Evolutionary conservation across 331 rosid species (phyloP).

Genomic region (Ulmus americana): DNA sequence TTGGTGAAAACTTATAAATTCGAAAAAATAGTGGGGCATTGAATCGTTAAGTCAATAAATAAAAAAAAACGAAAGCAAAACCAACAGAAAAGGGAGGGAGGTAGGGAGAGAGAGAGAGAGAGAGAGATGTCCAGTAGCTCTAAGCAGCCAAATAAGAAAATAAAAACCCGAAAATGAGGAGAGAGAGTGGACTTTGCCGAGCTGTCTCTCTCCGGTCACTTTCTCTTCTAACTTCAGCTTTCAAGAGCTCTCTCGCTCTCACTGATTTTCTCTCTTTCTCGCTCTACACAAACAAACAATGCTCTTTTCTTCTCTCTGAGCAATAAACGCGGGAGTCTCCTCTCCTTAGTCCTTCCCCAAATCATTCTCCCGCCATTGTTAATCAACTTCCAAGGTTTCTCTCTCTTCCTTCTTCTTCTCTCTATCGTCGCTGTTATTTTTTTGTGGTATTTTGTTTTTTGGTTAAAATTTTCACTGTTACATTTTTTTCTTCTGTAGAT

Average conservation of each 20-base stretch:
- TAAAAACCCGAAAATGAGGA: conserved; percentile 10
- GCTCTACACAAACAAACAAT: neutral
- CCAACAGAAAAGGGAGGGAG: neutral
- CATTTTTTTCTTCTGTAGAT: neutral
- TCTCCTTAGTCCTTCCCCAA: neutral
- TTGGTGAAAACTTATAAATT: too few relatives aligned
- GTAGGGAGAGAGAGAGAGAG: conserved; percentile 2
- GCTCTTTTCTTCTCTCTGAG: neutral
- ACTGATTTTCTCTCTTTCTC: neutral
- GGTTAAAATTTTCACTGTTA: neutral
- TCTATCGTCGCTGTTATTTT: neutral
- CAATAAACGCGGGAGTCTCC: conserved; percentile 32
- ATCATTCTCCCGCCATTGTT: neutral
- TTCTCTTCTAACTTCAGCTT: conserved; percentile 18
- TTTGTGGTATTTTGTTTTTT: too few relatives aligned
- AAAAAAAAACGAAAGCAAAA: conserved; percentile 8
- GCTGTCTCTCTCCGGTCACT: conserved; percentile 28
- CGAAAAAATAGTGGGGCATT: too few relatives aligned
- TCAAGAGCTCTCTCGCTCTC: neutral
- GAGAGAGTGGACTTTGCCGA: conserved; percentile 13
- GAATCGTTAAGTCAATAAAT: too few relatives aligned
- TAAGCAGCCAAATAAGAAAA: conserved; percentile 24
- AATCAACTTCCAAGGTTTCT: neutral
- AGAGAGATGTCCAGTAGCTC: conserved; percentile 13
- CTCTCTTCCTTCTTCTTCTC: neutral